These are phyloP conservation scores for Apiospora sp. DNA, from an alignment of 2,329 filamentous ascomycete genomes.

Conservation along the genomic window DNA sequence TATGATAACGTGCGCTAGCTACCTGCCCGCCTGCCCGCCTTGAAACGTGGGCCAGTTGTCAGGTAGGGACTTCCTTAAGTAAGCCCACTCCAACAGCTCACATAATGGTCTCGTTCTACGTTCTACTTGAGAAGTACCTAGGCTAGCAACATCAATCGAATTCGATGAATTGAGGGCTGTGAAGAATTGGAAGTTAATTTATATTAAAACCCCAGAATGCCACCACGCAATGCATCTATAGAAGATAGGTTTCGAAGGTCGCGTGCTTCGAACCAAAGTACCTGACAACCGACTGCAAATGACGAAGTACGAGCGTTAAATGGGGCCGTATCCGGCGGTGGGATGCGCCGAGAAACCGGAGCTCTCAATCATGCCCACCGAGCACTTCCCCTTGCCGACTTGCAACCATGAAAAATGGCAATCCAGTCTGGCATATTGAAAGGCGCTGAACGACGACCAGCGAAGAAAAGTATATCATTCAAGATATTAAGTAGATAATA, in stretches of 20 bases:
- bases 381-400: neutral
- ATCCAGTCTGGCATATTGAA: no score
- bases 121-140: no score
- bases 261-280: neutral
- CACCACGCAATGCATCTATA: neutral
- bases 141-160: neutral
- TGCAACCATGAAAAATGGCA: neutral
- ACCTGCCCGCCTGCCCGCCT: neutral
- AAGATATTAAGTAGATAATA: no score
- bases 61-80: neutral
- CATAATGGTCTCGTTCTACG: neutral
- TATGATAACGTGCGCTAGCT: constrained; percentile 3
- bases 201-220: neutral
- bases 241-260: neutral
- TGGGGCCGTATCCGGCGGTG: constrained; percentile 16
- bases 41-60: constrained; percentile 2
- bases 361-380: neutral
- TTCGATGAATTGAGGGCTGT: neutral
- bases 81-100: neutral
- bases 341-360: constrained; percentile 13
- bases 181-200: neutral
- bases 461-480: no score
- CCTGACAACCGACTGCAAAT: neutral
- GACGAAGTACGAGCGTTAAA: neutral
- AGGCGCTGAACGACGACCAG: no score